A percentile compares a stretch with the other conserved stretches of the same genome.
These are phyloP conservation scores for Hemileia vastatrix DNA, from an alignment of 1,284 basidiomycete genomes.

Conservation along the genomic window DNA sequence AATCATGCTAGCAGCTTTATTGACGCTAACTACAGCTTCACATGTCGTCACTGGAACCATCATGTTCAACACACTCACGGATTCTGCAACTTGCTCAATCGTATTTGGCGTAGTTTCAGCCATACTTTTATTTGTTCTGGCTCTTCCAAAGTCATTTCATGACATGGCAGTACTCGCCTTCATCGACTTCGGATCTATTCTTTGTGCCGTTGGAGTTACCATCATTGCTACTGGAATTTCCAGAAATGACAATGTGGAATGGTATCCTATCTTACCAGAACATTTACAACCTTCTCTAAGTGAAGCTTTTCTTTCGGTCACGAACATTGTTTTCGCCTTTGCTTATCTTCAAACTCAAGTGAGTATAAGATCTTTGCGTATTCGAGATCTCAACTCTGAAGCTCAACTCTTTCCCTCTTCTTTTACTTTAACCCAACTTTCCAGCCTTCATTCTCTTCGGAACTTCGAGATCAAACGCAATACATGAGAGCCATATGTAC, in stretches of 20 bases:
- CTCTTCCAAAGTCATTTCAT: background rate
- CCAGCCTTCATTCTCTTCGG: conserved; percentile 31
- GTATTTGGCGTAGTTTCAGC: conserved; percentile 35
- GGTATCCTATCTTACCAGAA: conserved; percentile 33
- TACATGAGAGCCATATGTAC: conserved; percentile 31
- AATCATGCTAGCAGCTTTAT: conserved; percentile 10
- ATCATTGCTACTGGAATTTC: conserved; percentile 36
- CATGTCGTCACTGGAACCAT: conserved; percentile 37
- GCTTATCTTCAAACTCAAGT: background rate
- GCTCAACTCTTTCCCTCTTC: no score
- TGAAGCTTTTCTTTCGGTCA: conserved; percentile 31
- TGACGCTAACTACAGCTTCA: conserved; percentile 27
- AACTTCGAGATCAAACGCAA: conserved; percentile 33
- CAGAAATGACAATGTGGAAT: conserved; percentile 29
- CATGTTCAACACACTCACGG: conserved; percentile 31
- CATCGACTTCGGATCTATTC: conserved; percentile 36
- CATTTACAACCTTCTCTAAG: conserved; percentile 34
- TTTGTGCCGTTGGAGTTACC: conserved; percentile 33
- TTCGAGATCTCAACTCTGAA: no score
- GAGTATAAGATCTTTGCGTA: no score
- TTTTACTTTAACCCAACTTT: background rate
- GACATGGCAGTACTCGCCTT: conserved; percentile 27
- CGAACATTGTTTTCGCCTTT: background rate
- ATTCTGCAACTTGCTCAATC: conserved; percentile 31
- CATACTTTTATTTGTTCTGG: conserved; percentile 26